Base-by-base conservation (phyloP, 495 filamentous ascomycete species). In the Trypethelium eluteriae region DNA sequence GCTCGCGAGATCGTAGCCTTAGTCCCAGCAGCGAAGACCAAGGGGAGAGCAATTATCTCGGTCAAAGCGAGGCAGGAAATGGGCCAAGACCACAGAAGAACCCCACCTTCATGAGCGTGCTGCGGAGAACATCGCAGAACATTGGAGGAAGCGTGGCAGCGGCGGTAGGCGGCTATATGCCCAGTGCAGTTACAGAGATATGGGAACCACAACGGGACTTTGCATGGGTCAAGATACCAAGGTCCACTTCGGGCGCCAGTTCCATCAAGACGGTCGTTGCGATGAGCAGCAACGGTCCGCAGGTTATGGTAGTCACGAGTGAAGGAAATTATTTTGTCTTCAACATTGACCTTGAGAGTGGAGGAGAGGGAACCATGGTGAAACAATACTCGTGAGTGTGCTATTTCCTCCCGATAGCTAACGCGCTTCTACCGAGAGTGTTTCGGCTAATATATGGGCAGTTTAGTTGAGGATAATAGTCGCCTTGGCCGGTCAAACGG, bases 241-340 rank as follows among this genome's bases (percentile, higher is more conserved):
- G 88, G 72, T 71, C 81, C 32, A 76, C 73, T 38, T 71, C 72
- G 34, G 76, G 78, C 57, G 75, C 73, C 74, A n/a, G 69, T 70
- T 72, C 78, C 67, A 50, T 95, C 18, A 78, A 87, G 68, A 97
- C 92, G 67, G 95, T 98, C 38, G 94, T 98, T 46, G 94, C 95
- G 6, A 92, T 98, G 87, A 96, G 91, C 71, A 93, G 85, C 71
- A 93, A 85, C 71, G 90, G 88, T 12, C 94, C 95, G 0, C 92
- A 97, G 71, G 89, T 98, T 38, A 97, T 98, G 93, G 91, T 98
- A 1, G 95, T 96, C 12, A 98, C 94, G 2, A 96, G 89, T 69
- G 95, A 98, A 74, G 94, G 94, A 14, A 86, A 87, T 34, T 98
- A 96, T 72, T 97, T 93, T 70, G 90, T 98, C 16, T 98, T 90